Base-by-base conservation (phyloP, 2,329 filamentous ascomycete species). In the Blastomyces emzantsi region DNA sequence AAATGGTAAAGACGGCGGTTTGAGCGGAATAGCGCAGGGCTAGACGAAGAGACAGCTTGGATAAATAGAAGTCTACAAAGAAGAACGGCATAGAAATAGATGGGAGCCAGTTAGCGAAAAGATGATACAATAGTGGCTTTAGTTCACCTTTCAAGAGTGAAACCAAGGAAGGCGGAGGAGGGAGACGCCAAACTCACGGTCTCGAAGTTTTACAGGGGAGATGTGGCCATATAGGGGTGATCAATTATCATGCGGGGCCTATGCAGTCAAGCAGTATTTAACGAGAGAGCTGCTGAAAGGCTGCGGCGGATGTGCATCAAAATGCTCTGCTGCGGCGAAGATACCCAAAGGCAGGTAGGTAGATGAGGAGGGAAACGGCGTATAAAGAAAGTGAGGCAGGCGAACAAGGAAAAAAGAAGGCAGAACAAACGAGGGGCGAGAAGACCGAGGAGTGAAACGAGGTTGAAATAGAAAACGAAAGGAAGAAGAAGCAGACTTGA, bases 1-100 rank as follows among this genome's bases (percentile, higher is more conserved):
- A 45, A 47, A 30, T 22, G 43, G 57, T 60, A 60, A 49, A 17
- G 57, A 60, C 43, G 41, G 57, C 41, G 57, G 41, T 17, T 60
- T 17, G 57, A 8, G 36, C n/a, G 25, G 19, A 49, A 60, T n/a
- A n/a, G 43, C 17, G 43, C 6, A 8, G 57, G 41, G 19, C 56
- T 41, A 3, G 57, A 45, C 17, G 57, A 45, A 30, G 25, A 30
- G 57, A 47, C 56, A 43, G n/a, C n/a, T 17, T 25, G 11, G 56
- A 41, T 28, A 43, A 15, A n/a, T 56, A 5, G 7, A 56, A 22
- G 54, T 39, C 28, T 25, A 57, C 30, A 36, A 6, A 39, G 54
- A 43, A 19, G 19, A 41, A 33, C 30, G 54, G 13, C 5, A 2
- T 36, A 2, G 15, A 19, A 41, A 39, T 41, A 41, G 4, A 13